Base-by-base conservation (phyloP, 1,139 yeast species). In the Yamadazyma dendronema region DNA sequence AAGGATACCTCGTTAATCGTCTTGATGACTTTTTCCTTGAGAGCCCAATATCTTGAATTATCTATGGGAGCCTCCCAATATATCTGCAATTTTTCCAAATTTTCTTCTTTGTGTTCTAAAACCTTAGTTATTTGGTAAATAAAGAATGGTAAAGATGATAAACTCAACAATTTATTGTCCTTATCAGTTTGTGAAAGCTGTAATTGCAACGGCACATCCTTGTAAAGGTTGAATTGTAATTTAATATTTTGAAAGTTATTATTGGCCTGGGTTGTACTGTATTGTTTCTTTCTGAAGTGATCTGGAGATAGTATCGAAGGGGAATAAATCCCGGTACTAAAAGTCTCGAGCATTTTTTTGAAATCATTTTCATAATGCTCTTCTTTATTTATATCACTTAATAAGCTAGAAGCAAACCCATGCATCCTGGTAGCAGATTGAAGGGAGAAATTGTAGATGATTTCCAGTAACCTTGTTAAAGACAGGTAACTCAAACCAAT, bases 171-270 rank as follows among this genome's bases (percentile, higher is more conserved):
- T 6, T 46, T 44, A 7, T 46, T 48, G 4, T 44, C 54, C 16
- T 41, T 43, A 17, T 44, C 49, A 2, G 51, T 35, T 11, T 49
- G 50, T 4, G 43, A 36, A 8, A 60, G 28, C 28, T 53, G 56
- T 3, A 62, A 45, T 34, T 71, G 77, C 17, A 71, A 55, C 12
- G 73, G 70, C 30, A 71, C 54, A 43, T 72, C 77, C 38, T 65
- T 66, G 48, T 51, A 71, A 17, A 71, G 47, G 42, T 72, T 68
- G 47, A 69, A 72, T 37, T 61, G 62, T 24, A 56, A 52, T 38
- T 58, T 64, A 41, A 72, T 52, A 46, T 65, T 68, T 40, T 72
- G 77, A 40, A 60, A 67, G 36, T 59, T 56, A 31, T 58, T 59
- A 41, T 61, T 63, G 6, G 63, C 51, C 36, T 59, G 69, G 27